Evolutionary conservation across 1,284 basidiomycete species (phyloP).

Genomic region (Ganoderma leucocontextum): DNA sequence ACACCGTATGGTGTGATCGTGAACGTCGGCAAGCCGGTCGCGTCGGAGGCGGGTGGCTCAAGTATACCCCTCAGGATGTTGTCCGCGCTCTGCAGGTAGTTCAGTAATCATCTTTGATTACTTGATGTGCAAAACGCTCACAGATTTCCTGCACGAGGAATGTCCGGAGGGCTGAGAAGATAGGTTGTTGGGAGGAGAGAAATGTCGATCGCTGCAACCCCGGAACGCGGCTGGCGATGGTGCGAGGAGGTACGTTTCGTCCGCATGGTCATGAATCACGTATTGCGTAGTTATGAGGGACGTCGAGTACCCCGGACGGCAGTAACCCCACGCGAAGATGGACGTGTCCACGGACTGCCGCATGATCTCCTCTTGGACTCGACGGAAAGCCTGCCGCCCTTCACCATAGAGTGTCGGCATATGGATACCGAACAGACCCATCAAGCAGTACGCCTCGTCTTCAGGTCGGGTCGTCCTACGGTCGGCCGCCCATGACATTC

Average conservation of each 20-base stretch:
- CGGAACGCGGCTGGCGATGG: neutral
- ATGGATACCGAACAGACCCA: conserved; percentile 10
- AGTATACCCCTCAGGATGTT: neutral
- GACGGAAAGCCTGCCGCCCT: conserved; percentile 8
- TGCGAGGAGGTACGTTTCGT: neutral
- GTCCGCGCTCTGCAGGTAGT: neutral
- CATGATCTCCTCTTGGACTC: conserved; percentile 14
- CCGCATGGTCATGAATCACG: neutral
- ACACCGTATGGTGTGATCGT: neutral
- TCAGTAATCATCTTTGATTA: neutral
- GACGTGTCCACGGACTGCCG: conserved; percentile 7
- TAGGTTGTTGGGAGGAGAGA: neutral
- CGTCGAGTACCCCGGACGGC: neutral
- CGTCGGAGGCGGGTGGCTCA: neutral
- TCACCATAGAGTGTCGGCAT: conserved; percentile 17
- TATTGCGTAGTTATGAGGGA: neutral
- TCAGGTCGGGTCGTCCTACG: conserved; percentile 9
- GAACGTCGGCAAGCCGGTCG: neutral
- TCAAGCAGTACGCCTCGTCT: conserved; percentile 15
- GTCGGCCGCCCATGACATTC: neutral
- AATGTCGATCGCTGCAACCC: neutral
- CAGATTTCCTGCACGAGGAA: neutral
- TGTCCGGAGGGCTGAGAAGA: neutral
- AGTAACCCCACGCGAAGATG: conserved; percentile 11
- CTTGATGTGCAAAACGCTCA: neutral